Evolutionary conservation across 805 yeast species (phyloP).

Genomic region (Yarrowia sp.): DNA sequence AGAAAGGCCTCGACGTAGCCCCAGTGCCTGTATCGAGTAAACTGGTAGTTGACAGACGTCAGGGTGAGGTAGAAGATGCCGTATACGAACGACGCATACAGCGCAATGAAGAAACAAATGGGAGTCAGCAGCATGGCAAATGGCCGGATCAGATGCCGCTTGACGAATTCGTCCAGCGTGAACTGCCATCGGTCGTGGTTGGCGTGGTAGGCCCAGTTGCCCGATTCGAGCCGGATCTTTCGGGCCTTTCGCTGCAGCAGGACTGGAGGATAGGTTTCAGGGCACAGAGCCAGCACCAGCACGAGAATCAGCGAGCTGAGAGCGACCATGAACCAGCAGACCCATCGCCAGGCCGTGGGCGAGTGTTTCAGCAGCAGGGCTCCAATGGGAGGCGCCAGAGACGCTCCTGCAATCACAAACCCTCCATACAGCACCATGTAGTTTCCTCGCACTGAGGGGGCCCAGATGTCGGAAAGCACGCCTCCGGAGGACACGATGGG

Average conservation of each 20-base stretch:
- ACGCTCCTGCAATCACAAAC: slow-evolving; percentile 56
- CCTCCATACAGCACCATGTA: slow-evolving; percentile 70
- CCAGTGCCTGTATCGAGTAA: slow-evolving; percentile 75
- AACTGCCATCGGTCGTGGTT: slow-evolving; percentile 88
- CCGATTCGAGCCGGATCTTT: slow-evolving; percentile 59
- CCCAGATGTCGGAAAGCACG: slow-evolving; percentile 72
- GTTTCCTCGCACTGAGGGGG: slow-evolving; percentile 64
- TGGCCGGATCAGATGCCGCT: slow-evolving; percentile 80
- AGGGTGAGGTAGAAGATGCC: slow-evolving; percentile 71
- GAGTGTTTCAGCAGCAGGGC: slow-evolving; percentile 69
- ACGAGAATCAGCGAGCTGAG: slow-evolving; percentile 63
- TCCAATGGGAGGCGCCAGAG: slow-evolving; percentile 63
- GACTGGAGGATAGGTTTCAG: slow-evolving; percentile 70
- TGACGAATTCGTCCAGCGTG: slow-evolving; percentile 69
- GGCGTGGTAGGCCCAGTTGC: slow-evolving; percentile 69
- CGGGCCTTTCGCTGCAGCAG: slow-evolving; percentile 61
- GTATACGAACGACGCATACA: slow-evolving; percentile 79
- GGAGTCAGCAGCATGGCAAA: slow-evolving; percentile 74
- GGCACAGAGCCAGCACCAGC: slow-evolving; percentile 56
- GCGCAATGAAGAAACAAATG: slow-evolving; percentile 65
- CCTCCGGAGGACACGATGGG: slow-evolving; percentile 82
- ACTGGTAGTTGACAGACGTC: slow-evolving; percentile 53
- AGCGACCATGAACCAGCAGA: slow-evolving; percentile 68
- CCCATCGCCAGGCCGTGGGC: slow-evolving; percentile 65
- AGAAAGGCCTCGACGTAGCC: slow-evolving; percentile 70